Base-by-base conservation (phyloP, 75 land plant genomes). In the Sequoia sempervirens region DNA sequence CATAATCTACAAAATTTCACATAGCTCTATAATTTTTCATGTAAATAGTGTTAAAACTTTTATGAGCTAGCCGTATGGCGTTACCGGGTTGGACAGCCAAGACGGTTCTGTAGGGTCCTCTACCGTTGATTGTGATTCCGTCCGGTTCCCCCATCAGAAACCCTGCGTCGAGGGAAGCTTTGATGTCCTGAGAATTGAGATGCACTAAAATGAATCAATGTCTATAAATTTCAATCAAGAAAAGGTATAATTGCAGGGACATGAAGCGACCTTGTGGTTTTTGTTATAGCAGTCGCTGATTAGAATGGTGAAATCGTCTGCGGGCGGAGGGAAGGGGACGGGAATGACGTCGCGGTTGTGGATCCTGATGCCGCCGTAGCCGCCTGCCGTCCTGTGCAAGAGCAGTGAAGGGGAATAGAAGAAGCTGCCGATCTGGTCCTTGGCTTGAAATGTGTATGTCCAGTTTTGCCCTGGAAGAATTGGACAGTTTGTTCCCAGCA, bases 351-450 rank as follows among this genome's bases (percentile, higher is more conserved):
- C 54, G 34, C 92, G 86, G 83, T 87, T 90, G 85, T 56, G 72
- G 13, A 90, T 81, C 13, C 81, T 54, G 41, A 90, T 84, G 45
- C 91, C 89, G 7, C 92, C 92, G 45, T 84, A 90, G 17, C 92
- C 92, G 0, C 92, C 92, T 5, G 91, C 92, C 28, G 88, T 86
- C 37, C 81, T 86, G 70, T 89, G 92, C 6, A 86, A 82, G 20
- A 45, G 1, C 68, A 83, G 18, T 2, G 88, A 82, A 7, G 91
- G 91, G 79, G 30, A 86, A 82, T 89, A 89, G 78, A 88, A 88
- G 90, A 47, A 88, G 82, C 80, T 82, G 50, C 90, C 91, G 38
- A 90, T 86, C 85, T 90, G 92, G 43, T 90, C 92, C 76, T 90
- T 90, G 73, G 81, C 64, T 47, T 89, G 86, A 69, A 90, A 87